These are phyloP conservation scores for Solanum chmielewskii DNA, from an alignment of 257 asterid species.

Conservation along the genomic window DNA sequence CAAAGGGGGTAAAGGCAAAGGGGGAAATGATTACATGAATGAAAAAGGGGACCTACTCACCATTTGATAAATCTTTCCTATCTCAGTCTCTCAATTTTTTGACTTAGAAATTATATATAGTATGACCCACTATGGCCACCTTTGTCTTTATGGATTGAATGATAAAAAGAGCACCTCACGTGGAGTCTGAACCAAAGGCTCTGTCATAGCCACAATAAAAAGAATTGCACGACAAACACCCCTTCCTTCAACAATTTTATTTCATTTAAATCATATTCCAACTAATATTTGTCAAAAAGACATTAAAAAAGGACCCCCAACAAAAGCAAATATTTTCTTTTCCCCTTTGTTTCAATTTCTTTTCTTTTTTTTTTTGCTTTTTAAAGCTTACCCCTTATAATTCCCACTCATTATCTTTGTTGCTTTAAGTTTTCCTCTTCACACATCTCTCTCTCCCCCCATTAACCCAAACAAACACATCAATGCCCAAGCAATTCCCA, in stretches of 20 bases:
- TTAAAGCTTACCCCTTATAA: constrained; percentile 70
- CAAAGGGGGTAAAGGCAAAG: not conserved
- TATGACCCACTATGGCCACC: constrained; percentile 74
- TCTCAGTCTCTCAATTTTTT: constrained; percentile 24
- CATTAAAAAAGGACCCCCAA: constrained; percentile 11
- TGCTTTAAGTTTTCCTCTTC: constrained; percentile 67
- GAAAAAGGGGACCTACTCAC: not conserved
- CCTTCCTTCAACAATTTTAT: not conserved
- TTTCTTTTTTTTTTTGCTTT: constrained; percentile 14
- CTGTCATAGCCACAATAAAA: constrained; percentile 64
- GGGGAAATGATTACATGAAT: not conserved
- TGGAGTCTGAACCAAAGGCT: constrained; percentile 90
- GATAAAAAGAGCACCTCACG: constrained; percentile 99
- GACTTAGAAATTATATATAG: constrained; percentile 24
- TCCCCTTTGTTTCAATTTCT: constrained; percentile 6
- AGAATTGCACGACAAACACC: not conserved
- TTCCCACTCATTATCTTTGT: constrained; percentile 96
- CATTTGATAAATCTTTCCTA: constrained; percentile 9
- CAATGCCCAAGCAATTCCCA: not conserved
- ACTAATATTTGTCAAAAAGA: constrained; percentile 28
- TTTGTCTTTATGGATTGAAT: constrained; percentile 92
- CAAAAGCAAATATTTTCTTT: constrained; percentile 24
- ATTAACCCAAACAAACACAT: not conserved
- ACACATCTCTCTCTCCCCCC: constrained; percentile 22
- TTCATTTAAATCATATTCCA: constrained; percentile 11